These are phyloP conservation scores for Vicia villosa DNA, from an alignment of 306 rosid species.

Conservation along the genomic window DNA sequence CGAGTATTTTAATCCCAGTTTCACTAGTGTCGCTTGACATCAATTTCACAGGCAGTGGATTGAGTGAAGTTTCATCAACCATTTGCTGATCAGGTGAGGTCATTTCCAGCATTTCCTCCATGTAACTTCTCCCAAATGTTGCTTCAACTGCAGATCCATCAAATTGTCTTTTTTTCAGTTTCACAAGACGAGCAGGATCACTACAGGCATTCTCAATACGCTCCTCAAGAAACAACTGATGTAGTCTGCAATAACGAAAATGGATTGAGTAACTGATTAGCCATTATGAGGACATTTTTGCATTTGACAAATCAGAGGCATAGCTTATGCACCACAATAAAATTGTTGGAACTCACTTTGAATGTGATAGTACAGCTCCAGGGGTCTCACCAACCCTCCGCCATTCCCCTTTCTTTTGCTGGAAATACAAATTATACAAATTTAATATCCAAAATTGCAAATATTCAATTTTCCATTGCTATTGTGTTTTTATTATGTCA, in stretches of 20 bases:
- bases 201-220: constrained; percentile 67
- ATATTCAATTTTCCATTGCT: constrained; percentile 21
- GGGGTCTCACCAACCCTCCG: constrained; percentile 73
- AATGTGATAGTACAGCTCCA: constrained; percentile 64
- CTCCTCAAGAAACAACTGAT: constrained; percentile 86
- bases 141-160: constrained; percentile 61
- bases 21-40: constrained; percentile 52
- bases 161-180: constrained; percentile 74
- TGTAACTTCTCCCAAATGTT: constrained; percentile 72
- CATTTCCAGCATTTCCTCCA: constrained; percentile 71
- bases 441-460: constrained; percentile 23
- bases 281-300: constrained; percentile 29
- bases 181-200: constrained; percentile 79
- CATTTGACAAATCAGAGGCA: constrained; percentile 33
- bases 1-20: constrained; percentile 71
- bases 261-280: constrained; percentile 35
- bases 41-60: constrained; percentile 44
- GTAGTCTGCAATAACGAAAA: constrained; percentile 63
- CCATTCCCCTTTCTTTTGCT: constrained; percentile 67
- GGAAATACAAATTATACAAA: constrained; percentile 30
- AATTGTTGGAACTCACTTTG: constrained; percentile 67
- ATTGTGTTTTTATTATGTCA: constrained; percentile 5
- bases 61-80: constrained; percentile 58
- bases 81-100: constrained; percentile 62
- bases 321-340: constrained; percentile 34